A percentile compares a stretch with the other conserved stretches of the same genome.
Conservation (phyloP, 1,139 yeast genomes). For the Blastobotrys ciferrii region DNA sequence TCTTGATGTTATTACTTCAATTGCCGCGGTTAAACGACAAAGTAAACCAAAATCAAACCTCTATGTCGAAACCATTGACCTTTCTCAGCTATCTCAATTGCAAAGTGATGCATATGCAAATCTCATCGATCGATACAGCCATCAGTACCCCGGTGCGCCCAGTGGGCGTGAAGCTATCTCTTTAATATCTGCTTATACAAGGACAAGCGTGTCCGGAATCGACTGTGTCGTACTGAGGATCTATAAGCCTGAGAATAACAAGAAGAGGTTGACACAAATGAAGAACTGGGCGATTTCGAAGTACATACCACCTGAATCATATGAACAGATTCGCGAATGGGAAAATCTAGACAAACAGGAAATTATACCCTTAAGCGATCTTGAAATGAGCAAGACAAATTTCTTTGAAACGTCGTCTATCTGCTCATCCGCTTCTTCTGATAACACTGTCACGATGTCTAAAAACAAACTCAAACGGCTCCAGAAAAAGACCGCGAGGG, state of each 20-base stretch:
- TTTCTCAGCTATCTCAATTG: conserved; percentile 31
- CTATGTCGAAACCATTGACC: conserved; percentile 40
- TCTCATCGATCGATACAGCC: conserved; percentile 40
- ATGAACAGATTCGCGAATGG: conserved; percentile 39
- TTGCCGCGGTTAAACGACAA: conserved; percentile 26
- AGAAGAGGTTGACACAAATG: background rate
- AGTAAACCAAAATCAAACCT: conserved; percentile 33
- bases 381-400: conserved; percentile 3
- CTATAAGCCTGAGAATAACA: conserved; percentile 27
- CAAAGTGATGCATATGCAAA: conserved; percentile 43
- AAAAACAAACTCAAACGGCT: conserved; percentile 42
- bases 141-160: conserved; percentile 40
- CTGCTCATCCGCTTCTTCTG: background rate
- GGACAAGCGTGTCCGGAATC: conserved; percentile 35
- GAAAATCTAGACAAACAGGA: conserved; percentile 36
- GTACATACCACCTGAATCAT: conserved; percentile 17
- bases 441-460: conserved; percentile 28
- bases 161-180: conserved; percentile 41
- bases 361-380: conserved; percentile 17
- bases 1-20: conserved; percentile 24
- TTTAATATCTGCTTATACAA: conserved; percentile 42
- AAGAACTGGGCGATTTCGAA: conserved; percentile 6
- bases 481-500: conserved; percentile 37
- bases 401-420: background rate
- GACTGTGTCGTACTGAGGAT: conserved; percentile 42